These are phyloP conservation scores for Apiotrichum gracile DNA, from an alignment of 1,284 basidiomycete genomes.

Conservation along the genomic window DNA sequence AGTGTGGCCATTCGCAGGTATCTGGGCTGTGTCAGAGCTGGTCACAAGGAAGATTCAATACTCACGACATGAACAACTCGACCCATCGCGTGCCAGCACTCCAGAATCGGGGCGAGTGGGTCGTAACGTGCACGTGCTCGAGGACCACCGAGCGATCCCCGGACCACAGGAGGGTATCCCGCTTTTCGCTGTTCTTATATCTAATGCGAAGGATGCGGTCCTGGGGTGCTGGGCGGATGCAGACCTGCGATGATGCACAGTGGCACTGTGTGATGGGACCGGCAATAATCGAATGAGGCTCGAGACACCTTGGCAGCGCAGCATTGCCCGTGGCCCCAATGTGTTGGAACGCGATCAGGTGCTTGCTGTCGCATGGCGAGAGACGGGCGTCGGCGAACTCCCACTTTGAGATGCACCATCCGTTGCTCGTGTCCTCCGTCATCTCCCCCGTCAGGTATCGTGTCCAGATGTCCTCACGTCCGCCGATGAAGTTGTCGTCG, in stretches of 20 bases:
- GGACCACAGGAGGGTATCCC: slow-evolving; percentile 28
- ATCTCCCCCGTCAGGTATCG: slow-evolving; percentile 21
- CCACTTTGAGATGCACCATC: slow-evolving; percentile 12
- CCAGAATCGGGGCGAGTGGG: slow-evolving; percentile 19
- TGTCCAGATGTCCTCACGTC: slow-evolving; percentile 23
- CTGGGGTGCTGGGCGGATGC: slow-evolving; percentile 21
- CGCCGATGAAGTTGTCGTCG: slow-evolving; percentile 31
- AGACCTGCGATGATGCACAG: slow-evolving; percentile 24
- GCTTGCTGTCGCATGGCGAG: slow-evolving; percentile 4
- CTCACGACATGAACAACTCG: slow-evolving; percentile 32
- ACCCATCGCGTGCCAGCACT: slow-evolving; percentile 23
- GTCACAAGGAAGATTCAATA: background rate
- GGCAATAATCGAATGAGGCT: slow-evolving; percentile 28
- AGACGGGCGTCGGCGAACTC: slow-evolving; percentile 5
- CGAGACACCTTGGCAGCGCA: slow-evolving; percentile 21
- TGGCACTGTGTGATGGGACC: background rate
- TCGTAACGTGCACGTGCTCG: slow-evolving; percentile 24
- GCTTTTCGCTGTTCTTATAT: background rate
- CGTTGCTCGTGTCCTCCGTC: background rate
- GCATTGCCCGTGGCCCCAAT: slow-evolving; percentile 14
- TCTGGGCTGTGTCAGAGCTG: slow-evolving; percentile 13
- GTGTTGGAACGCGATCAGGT: slow-evolving; percentile 8
- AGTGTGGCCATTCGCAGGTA: slow-evolving; percentile 36
- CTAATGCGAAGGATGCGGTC: slow-evolving; percentile 33
- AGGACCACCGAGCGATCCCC: slow-evolving; percentile 28